phyloP scores from a whole-genome alignment of 2,329 filamentous ascomycete genomes.

The Colletotrichum plurivorum region DNA sequence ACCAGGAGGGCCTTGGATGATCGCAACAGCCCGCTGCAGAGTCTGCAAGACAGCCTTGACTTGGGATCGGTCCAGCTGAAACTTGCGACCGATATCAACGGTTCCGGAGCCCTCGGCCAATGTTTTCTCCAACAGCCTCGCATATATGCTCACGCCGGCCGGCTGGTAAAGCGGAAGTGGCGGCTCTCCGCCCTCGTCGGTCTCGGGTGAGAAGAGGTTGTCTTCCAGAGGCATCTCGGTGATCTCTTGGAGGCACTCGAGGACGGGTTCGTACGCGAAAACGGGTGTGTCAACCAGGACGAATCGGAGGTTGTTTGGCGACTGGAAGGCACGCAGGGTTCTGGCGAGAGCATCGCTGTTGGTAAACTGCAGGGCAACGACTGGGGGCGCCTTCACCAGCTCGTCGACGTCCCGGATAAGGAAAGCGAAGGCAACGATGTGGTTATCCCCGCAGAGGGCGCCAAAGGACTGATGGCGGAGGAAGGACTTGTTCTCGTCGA shows the following conservation, averaged over 20 bases:
- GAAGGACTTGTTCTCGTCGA: conserved; percentile 63
- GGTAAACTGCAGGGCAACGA: conserved; percentile 66
- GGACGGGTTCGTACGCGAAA: conserved; percentile 78
- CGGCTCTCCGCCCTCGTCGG: background rate
- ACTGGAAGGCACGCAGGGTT: conserved; percentile 60
- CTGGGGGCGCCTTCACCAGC: conserved; percentile 59
- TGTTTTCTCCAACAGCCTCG: background rate
- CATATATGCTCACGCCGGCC: background rate
- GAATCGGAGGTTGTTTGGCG: conserved; percentile 56
- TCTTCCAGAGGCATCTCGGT: conserved; percentile 68
- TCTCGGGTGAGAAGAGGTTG: conserved; percentile 58
- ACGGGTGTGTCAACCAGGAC: conserved; percentile 74
- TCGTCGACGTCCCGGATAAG: conserved; percentile 66
- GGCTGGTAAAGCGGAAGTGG: background rate
- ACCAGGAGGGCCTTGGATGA: conserved; percentile 83
- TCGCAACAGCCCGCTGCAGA: conserved; percentile 65
- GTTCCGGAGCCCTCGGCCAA: background rate
- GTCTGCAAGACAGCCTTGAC: conserved; percentile 68
- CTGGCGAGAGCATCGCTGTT: conserved; percentile 61
- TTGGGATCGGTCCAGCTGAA: conserved; percentile 61
- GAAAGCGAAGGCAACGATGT: conserved; percentile 72
- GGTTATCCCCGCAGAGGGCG: conserved; percentile 66
- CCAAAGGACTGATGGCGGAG: conserved; percentile 74
- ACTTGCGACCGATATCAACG: conserved; percentile 29
- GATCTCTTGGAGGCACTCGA: conserved; percentile 71